These are phyloP conservation scores for Alternaria angustiovoidea DNA, from an alignment of 2,329 filamentous ascomycete species.

Conservation along the genomic window DNA sequence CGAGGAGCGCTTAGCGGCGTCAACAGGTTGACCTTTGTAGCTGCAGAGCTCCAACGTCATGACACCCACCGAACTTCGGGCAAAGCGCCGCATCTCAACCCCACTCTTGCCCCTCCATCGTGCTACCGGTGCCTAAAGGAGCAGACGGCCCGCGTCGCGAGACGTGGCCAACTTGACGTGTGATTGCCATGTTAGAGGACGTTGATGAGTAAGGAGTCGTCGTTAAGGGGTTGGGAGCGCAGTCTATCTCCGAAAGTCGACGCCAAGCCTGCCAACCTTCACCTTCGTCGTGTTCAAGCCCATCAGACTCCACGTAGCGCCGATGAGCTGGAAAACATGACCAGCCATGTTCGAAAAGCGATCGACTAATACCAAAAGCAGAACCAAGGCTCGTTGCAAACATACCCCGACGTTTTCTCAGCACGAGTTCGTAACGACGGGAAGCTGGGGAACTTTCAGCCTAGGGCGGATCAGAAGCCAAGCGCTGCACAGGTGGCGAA, in stretches of 20 bases:
- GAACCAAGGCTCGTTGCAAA: neutral
- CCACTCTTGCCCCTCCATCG: slow-evolving; percentile 24
- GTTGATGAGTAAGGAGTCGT: neutral
- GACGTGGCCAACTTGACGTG: neutral
- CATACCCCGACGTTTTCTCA: no score
- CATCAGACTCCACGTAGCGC: neutral
- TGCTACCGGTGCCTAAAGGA: slow-evolving; percentile 16
- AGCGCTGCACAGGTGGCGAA: neutral
- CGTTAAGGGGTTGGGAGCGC: neutral
- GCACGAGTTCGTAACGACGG: no score
- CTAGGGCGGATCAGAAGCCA: no score
- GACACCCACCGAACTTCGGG: slow-evolving; percentile 11
- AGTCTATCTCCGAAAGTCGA: neutral
- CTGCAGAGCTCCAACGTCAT: slow-evolving; percentile 25
- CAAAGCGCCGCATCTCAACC: slow-evolving; percentile 17
- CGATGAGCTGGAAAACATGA: neutral
- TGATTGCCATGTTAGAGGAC: neutral
- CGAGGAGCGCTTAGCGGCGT: neutral
- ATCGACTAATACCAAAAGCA: no score
- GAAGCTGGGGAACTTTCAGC: no score
- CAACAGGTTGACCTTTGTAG: slow-evolving; percentile 1
- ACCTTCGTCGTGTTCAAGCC: neutral
- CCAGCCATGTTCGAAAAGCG: neutral
- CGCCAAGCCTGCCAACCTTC: neutral
- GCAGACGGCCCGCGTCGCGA: slow-evolving; percentile 5